Percentiles rank a stretch among this genome's conserved stretches.
Conservation (phyloP, 2,329 filamentous ascomycete genomes). For the Alternaria postmessia region DNA sequence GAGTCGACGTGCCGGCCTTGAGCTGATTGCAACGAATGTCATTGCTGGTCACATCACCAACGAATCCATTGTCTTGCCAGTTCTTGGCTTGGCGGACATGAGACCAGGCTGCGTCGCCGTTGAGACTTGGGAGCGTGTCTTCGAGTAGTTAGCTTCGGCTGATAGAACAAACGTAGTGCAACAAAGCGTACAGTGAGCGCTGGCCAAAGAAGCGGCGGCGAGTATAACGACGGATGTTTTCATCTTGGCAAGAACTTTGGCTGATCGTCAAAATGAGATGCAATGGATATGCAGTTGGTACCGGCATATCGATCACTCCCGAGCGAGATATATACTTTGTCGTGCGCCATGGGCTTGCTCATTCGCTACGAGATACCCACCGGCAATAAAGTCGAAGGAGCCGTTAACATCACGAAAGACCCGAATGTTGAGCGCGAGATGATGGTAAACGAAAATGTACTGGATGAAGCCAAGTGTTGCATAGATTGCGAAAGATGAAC, state of each 20-base stretch:
- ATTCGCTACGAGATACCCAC: neutral
- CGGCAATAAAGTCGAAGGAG: neutral
- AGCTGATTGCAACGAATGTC: constrained; percentile 42
- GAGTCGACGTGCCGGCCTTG: constrained; percentile 19
- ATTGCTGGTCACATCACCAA: constrained; percentile 23
- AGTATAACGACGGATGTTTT: constrained; percentile 7
- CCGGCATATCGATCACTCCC: neutral
- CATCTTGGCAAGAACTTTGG: constrained; percentile 1
- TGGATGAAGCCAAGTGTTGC: neutral
- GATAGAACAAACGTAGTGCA: neutral
- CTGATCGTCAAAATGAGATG: neutral
- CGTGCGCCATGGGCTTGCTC: neutral
- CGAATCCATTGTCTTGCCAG: constrained; percentile 22
- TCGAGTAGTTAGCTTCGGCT: neutral
- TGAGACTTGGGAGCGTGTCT: constrained; percentile 21
- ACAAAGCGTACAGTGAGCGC: constrained; percentile 12
- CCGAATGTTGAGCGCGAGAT: neutral
- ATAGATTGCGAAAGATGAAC: constrained; percentile 15
- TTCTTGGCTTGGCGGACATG: constrained; percentile 18
- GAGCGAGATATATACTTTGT: constrained; percentile 3
- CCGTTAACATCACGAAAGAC: neutral
- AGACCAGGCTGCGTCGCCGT: constrained; percentile 10
- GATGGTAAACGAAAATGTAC: neutral
- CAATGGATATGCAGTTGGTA: constrained; percentile 3
- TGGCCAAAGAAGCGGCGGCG: constrained; percentile 10